A percentile compares a stretch with the other conserved stretches of the same genome.
Conservation (phyloP, 2,329 filamentous ascomycete genomes). For the Penicillium brevicompactum region DNA sequence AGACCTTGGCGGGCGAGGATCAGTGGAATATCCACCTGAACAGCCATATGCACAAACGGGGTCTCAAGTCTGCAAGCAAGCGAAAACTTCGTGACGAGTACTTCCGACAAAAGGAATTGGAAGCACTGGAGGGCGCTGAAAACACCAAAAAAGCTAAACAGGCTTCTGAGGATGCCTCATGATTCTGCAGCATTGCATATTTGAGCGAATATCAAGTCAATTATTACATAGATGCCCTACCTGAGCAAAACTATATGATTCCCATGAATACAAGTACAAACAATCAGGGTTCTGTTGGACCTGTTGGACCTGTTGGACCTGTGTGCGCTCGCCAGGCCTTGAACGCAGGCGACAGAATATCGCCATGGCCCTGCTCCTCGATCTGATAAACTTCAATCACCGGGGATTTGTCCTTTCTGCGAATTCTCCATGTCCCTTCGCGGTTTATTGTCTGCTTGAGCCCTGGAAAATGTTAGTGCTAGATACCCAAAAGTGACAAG, state of each 20-base stretch:
- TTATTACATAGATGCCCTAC: conserved; percentile 1
- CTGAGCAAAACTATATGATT: not conserved
- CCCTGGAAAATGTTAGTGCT: conserved; percentile 48
- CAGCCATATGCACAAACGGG: conserved; percentile 60
- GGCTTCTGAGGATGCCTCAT: not conserved
- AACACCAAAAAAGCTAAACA: not conserved
- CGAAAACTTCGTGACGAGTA: conserved; percentile 35
- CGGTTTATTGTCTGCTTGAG: conserved; percentile 61
- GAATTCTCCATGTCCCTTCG: conserved; percentile 81
- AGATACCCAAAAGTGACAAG: not conserved
- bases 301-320: not conserved
- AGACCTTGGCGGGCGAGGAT: conserved; percentile 56
- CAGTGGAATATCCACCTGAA: conserved; percentile 61
- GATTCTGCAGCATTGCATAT: not conserved
- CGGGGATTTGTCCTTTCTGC: conserved; percentile 62
- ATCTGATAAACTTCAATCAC: conserved; percentile 73
- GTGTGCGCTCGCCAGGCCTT: conserved; percentile 63
- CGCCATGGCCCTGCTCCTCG: conserved; percentile 73
- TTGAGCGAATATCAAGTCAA: not conserved
- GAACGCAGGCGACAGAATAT: conserved; percentile 76
- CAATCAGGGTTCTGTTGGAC: conserved; percentile 7
- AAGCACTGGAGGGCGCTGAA: conserved; percentile 3
- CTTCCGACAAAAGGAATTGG: conserved; percentile 28
- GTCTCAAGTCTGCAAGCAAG: conserved; percentile 48
- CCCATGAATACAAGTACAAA: not conserved